Percentiles rank a stretch among this genome's conserved stretches.
phyloP scores from a whole-genome alignment of 805 yeast species.

The Candida hungchunana region DNA sequence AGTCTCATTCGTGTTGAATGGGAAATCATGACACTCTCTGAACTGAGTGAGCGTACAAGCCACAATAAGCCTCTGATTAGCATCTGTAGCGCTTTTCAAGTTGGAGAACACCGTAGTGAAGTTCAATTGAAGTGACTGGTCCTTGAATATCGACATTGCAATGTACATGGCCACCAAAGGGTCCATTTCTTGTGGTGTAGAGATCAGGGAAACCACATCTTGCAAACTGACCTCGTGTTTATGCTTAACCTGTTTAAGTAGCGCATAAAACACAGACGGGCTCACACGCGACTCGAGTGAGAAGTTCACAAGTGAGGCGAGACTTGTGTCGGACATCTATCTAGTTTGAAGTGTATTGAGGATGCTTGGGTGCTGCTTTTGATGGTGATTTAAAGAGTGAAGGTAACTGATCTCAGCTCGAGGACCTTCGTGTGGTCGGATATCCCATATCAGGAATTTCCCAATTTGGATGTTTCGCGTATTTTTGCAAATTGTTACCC shows the following conservation, averaged over 20 bases:
- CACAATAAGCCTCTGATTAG: conserved; percentile 20
- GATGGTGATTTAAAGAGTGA: no score
- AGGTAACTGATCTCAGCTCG: no score
- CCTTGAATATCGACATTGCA: conserved; percentile 11
- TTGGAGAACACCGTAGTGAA: conserved; percentile 12
- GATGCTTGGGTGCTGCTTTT: no score
- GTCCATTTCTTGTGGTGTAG: conserved; percentile 10
- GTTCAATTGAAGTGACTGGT: conserved; percentile 9
- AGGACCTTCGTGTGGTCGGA: no score
- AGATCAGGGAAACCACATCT: conserved; percentile 13
- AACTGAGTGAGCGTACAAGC: conserved; percentile 15
- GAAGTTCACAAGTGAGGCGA: conserved; percentile 14
- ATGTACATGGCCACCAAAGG: conserved; percentile 23
- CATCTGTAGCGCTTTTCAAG: conserved; percentile 10
- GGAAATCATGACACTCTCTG: conserved; percentile 9
- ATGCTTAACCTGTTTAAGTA: conserved; percentile 24
- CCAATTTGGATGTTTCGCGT: no score
- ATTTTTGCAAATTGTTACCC: no score
- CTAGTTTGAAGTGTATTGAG: no score
- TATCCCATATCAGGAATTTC: no score
- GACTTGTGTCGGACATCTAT: conserved; percentile 6
- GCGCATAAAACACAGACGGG: conserved; percentile 15
- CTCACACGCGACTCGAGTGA: conserved; percentile 15
- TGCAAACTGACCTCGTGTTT: conserved; percentile 17
- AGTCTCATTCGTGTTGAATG: conserved; percentile 18